phyloP scores from a whole-genome alignment of 768 basidiomycete genomes.

The Leccinellum albellum region DNA sequence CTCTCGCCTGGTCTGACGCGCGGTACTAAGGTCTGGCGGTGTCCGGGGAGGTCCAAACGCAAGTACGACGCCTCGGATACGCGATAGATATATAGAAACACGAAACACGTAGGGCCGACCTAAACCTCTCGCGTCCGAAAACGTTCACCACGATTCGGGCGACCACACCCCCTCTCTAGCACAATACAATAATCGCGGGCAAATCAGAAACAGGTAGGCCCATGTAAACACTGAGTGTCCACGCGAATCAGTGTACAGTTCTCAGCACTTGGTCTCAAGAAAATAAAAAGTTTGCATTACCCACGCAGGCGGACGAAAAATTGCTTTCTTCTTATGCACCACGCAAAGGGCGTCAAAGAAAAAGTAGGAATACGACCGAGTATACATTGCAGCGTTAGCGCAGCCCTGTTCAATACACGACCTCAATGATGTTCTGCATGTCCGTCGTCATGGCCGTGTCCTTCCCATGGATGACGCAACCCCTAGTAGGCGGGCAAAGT shows the following conservation, averaged over 20 bases:
- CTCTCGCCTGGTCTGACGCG: neutral
- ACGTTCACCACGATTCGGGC: neutral
- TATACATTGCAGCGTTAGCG: slow-evolving; percentile 8
- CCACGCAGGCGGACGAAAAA: neutral
- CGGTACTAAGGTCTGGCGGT: neutral
- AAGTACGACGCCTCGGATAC: neutral
- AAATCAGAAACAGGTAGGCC: neutral
- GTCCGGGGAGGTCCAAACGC: neutral
- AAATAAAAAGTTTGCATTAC: neutral
- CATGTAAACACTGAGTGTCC: too few species aligned
- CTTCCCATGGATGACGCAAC: slow-evolving; percentile 63
- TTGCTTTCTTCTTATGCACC: neutral
- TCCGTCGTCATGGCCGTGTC: slow-evolving; percentile 46
- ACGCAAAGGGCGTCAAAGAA: neutral
- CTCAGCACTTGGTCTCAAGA: neutral
- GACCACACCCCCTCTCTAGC: neutral
- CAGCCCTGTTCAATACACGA: slow-evolving; percentile 11
- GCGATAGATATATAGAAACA: neutral
- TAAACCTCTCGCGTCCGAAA: neutral
- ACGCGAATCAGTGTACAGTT: neutral
- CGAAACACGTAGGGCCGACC: too few species aligned
- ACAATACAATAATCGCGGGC: neutral
- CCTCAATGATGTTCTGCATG: slow-evolving; percentile 39
- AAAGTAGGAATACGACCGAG: neutral
- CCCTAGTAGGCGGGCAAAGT: slow-evolving; percentile 35